phyloP scores from a whole-genome alignment of 129 eudicot genomes.

The Mikania micrantha region DNA sequence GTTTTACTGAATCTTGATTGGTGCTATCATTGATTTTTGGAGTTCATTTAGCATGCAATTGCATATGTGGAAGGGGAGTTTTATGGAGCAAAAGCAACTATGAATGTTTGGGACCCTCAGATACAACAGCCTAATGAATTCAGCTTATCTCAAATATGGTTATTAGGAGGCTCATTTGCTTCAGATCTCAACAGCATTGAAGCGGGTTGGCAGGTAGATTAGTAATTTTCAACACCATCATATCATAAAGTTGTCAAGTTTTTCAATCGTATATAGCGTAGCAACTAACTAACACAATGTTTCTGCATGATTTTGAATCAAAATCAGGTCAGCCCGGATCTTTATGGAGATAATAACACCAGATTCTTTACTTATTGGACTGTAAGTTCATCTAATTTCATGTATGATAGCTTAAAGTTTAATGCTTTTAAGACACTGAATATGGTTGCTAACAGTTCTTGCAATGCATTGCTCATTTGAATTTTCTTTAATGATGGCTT shows the following conservation, averaged over 20 bases:
- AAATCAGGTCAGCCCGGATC: conserved; percentile 84
- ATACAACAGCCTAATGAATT: conserved; percentile 79
- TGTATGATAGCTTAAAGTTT: background rate
- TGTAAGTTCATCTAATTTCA: conserved; percentile 41
- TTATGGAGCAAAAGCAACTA: conserved; percentile 91
- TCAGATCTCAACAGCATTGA: conserved; percentile 87
- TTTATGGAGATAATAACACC: conserved; percentile 87
- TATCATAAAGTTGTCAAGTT: background rate
- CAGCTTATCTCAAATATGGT: conserved; percentile 81
- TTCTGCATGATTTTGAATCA: background rate
- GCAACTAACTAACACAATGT: background rate
- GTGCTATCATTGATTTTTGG: conserved; percentile 38
- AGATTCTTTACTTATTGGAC: conserved; percentile 96
- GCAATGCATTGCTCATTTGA: background rate
- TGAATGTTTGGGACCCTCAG: conserved; percentile 86
- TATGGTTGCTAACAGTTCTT: background rate
- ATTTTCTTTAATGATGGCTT: background rate
- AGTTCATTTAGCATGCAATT: conserved; percentile 82
- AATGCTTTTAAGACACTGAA: background rate
- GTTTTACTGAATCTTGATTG: conserved; percentile 18
- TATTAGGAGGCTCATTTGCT: conserved; percentile 80
- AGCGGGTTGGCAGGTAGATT: conserved; percentile 92
- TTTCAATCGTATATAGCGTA: background rate
- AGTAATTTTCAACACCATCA: background rate
- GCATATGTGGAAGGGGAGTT: conserved; percentile 84